Percentiles rank a stretch among this genome's conserved stretches.
These are phyloP conservation scores for Daedaleopsis nitida DNA, from an alignment of 768 basidiomycete species.

Conservation along the genomic window DNA sequence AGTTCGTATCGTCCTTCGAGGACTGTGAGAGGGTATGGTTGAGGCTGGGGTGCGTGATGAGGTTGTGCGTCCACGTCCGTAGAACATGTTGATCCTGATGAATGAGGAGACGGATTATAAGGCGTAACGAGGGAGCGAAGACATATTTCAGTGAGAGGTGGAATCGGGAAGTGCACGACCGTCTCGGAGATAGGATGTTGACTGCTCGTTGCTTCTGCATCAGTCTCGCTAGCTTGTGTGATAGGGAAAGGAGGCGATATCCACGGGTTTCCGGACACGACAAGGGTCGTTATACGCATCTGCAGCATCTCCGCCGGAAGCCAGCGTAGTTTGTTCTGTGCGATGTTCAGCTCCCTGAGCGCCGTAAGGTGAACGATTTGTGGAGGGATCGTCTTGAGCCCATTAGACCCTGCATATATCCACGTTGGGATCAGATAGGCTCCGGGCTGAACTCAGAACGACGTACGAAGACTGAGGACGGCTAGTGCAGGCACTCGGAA, in stretches of 20 bases:
- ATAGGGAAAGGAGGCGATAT: conserved; percentile 32
- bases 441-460: not conserved
- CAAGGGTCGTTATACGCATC: conserved; percentile 52
- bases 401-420: conserved; percentile 52
- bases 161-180: conserved; percentile 23
- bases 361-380: conserved; percentile 57
- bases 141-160: conserved; percentile 39
- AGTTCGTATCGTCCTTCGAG: conserved; percentile 30
- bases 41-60: not conserved
- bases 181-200: conserved; percentile 12
- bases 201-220: not conserved
- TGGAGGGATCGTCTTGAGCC: conserved; percentile 57
- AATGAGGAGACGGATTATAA: not conserved
- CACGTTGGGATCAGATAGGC: not conserved
- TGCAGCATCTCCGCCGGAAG: conserved; percentile 67
- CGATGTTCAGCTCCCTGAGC: conserved; percentile 61
- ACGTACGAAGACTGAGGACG: conserved; percentile 65
- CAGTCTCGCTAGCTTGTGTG: not conserved
- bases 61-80: not conserved
- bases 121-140: conserved; percentile 40
- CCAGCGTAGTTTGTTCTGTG: conserved; percentile 57
- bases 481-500: conserved; percentile 60
- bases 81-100: not conserved
- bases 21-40: conserved; percentile 3
- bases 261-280: conserved; percentile 65